These are phyloP conservation scores for Aleurites moluccanus DNA, from an alignment of 441 rosid genomes.

Conservation along the genomic window DNA sequence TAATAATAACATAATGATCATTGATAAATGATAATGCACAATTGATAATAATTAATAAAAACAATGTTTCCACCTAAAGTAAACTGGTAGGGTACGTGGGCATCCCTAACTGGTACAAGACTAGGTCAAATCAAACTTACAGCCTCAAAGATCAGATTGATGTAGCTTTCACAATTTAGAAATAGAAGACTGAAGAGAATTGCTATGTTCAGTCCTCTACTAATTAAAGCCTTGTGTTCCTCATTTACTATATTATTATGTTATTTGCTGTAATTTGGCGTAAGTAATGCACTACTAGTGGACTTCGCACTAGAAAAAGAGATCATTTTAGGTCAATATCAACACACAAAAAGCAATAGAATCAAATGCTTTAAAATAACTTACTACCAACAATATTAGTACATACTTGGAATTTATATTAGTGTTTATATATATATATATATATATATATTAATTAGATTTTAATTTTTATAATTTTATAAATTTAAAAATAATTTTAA, in stretches of 20 bases:
- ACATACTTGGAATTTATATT: neutral
- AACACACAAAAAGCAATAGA: neutral
- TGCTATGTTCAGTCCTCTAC: neutral
- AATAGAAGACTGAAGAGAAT: neutral
- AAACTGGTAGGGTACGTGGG: neutral
- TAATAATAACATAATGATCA: neutral
- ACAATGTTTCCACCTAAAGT: neutral
- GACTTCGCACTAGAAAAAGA: neutral
- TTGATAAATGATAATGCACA: neutral
- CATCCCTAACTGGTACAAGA: neutral
- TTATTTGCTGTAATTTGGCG: neutral
- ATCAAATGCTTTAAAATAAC: neutral
- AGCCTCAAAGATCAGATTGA: neutral
- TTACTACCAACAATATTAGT: neutral
- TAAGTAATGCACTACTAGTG: neutral
- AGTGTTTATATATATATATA: too few relatives aligned
- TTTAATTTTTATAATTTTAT: too few relatives aligned
- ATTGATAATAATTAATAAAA: neutral
- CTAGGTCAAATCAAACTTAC: slow-evolving; percentile 4
- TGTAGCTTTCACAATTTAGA: neutral
- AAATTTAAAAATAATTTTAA: too few relatives aligned
- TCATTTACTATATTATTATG: neutral
- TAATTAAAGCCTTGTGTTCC: neutral
- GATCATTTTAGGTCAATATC: slow-evolving; percentile 3
- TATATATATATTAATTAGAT: too few relatives aligned